These are phyloP conservation scores for Anisogramma anomala DNA, from an alignment of 2,329 filamentous ascomycete genomes.

Conservation along the genomic window DNA sequence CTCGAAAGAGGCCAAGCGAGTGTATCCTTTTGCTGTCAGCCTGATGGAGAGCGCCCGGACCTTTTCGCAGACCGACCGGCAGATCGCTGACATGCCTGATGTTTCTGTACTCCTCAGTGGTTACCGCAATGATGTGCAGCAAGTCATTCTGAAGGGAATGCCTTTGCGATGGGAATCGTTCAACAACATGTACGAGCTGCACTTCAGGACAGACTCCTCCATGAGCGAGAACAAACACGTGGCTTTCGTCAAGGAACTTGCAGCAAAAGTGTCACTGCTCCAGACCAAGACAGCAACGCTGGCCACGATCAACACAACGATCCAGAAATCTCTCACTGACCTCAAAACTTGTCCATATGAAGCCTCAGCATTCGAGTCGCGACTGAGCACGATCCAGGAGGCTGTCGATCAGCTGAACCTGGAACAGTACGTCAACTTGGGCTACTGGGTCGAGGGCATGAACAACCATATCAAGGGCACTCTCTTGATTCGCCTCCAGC, in stretches of 20 bases:
- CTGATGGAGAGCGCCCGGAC: conserved; percentile 98
- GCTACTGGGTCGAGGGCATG: conserved; percentile 77
- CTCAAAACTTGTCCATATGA: conserved; percentile 78
- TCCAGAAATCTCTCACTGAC: conserved; percentile 72
- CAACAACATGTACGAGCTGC: conserved; percentile 89
- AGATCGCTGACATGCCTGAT: conserved; percentile 75
- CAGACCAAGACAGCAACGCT: conserved; percentile 79
- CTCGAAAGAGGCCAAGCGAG: conserved; percentile 95
- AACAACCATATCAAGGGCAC: conserved; percentile 76
- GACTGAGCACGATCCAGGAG: conserved; percentile 76
- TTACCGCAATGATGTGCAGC: conserved; percentile 83
- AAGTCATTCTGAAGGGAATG: conserved; percentile 72
- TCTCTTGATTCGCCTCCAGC: conserved; percentile 69
- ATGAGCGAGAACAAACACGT: conserved; percentile 75
- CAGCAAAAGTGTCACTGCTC: conserved; percentile 71
- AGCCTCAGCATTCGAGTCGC: conserved; percentile 62
- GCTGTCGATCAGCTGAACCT: conserved; percentile 93
- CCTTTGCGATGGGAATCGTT: conserved; percentile 96
- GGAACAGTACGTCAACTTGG: conserved; percentile 89
- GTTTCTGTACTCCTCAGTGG: conserved; percentile 81
- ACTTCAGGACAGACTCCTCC: conserved; percentile 47
- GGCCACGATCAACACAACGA: conserved; percentile 63
- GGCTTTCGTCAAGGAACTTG: conserved; percentile 91
- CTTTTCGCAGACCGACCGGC: conserved; percentile 74
- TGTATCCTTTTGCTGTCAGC: conserved; percentile 95